Evolutionary conservation across 768 basidiomycete species (phyloP).

Genomic region (Termitomyces sp.): DNA sequence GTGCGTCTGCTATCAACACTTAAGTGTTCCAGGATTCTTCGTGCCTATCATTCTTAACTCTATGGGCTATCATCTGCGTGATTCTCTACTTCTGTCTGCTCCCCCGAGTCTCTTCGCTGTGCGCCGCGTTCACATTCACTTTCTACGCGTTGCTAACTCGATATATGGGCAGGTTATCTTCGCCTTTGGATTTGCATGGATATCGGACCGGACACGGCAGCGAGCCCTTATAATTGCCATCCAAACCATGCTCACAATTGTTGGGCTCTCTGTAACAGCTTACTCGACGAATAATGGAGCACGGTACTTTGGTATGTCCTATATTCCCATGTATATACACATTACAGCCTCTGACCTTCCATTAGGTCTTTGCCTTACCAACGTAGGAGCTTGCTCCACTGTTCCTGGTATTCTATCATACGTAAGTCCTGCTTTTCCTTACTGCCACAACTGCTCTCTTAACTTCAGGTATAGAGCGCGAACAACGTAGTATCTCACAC

Average conservation of each 20-base stretch:
- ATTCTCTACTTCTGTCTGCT: constrained; percentile 31
- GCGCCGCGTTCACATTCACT: constrained; percentile 24
- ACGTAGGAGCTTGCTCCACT: constrained; percentile 32
- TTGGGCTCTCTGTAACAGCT: constrained; percentile 31
- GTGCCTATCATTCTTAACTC: constrained; percentile 31
- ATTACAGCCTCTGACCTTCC: not conserved
- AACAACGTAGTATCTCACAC: constrained; percentile 28
- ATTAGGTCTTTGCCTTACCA: constrained; percentile 28
- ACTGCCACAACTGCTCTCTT: not conserved
- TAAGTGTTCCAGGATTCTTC: constrained; percentile 22
- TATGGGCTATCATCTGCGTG: constrained; percentile 30
- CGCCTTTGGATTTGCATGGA: constrained; percentile 35
- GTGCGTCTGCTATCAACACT: not conserved
- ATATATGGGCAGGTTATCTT: constrained; percentile 25
- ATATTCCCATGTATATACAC: not conserved
- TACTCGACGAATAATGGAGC: constrained; percentile 26
- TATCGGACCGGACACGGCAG: constrained; percentile 34
- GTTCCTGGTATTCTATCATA: constrained; percentile 38
- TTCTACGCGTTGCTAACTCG: constrained; percentile 21
- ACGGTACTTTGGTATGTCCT: constrained; percentile 28
- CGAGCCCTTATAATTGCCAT: constrained; percentile 32
- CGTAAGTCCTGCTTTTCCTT: constrained; percentile 21
- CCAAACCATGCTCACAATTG: constrained; percentile 30
- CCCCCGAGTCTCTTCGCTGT: constrained; percentile 34
- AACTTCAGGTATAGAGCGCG: not conserved